Evolutionary conservation across 2,329 filamentous ascomycete genomes (phyloP), one percentile per base, ranked within the genome.

Genomic region (Colletotrichum destructivum): DNA sequence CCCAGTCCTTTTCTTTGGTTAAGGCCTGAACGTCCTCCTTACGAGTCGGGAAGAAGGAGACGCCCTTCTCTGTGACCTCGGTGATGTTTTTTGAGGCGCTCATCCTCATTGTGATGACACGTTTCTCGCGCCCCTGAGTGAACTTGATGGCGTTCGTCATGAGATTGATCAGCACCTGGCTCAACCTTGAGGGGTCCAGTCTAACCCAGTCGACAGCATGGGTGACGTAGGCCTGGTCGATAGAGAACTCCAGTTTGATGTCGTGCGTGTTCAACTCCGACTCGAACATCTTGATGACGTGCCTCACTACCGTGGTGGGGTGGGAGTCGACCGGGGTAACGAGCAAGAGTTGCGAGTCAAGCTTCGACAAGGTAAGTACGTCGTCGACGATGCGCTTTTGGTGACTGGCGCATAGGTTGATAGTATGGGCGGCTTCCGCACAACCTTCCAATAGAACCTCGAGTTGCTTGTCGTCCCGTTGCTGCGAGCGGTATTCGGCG

Each of bases 351-450:
- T 91, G 91, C 2, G 91, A 93, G 77, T 94, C 92, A 16, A 94
- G 85, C 77, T 94, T 92, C 42, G 89, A 91, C 21, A 93, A 81
- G 0, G 90, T 92, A 21, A 92, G 81, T 54, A 92, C 88, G 74
- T 92, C 90, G 76, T 92, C 90, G 18, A 92, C 90, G 68, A 92
- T 92, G 8, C 90, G 86, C 82, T 93, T 93, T 80, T 95, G 92
- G 81, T 94, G 94, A 77, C 91, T 93, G 62, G 93, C 92, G 79
- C 94, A 96, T 16, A 95, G 85, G 26, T 91, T 91, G 78, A 96
- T 95, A 1, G 93, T 95, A 75, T 94, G 92, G n/a, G 93, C 91
- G 8, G 93, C 93, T 79, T 95, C 93, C 23, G 94, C 86, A 72
- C 88, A 89, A 44, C 82, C 83, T 23, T 89, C 87, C 26, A 91